phyloP scores from a whole-genome alignment of 768 basidiomycete genomes.

The Leccinum uliginosum region DNA sequence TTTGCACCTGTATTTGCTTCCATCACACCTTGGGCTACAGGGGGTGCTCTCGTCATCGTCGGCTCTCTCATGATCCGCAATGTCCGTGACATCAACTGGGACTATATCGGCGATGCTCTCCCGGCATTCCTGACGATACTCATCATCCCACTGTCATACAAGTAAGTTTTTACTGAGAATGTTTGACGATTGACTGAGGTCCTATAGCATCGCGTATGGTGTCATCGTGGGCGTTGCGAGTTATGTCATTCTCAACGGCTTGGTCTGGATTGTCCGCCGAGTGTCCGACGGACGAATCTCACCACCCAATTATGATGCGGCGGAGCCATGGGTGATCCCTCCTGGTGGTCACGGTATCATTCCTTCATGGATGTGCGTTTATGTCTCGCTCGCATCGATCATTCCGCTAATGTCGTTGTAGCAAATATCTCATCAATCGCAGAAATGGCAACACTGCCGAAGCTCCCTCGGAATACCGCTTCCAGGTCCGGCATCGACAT shows the following conservation, averaged over 20 bases:
- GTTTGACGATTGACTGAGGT: background rate
- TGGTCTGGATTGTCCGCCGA: conserved; percentile 55
- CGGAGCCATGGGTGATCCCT: conserved; percentile 70
- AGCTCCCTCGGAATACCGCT: conserved; percentile 23
- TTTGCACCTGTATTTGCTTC: conserved; percentile 87
- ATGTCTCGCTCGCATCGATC: background rate
- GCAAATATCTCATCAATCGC: conserved; percentile 25
- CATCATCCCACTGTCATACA: conserved; percentile 74
- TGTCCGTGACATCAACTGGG: conserved; percentile 85
- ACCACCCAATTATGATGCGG: conserved; percentile 58
- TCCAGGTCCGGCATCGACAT: conserved; percentile 29
- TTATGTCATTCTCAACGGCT: conserved; percentile 70
- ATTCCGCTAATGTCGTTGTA: conserved; percentile 5
- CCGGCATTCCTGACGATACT: conserved; percentile 82
- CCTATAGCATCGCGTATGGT: conserved; percentile 76
- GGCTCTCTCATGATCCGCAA: conserved; percentile 90
- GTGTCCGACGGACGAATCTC: conserved; percentile 53
- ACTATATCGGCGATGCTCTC: conserved; percentile 81
- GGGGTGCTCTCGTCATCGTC: conserved; percentile 79
- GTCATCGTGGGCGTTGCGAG: conserved; percentile 76
- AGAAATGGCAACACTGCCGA: background rate
- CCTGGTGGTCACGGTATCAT: conserved; percentile 66
- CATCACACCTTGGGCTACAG: conserved; percentile 84
- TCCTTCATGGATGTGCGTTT: conserved; percentile 63
- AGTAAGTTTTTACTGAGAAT: conserved; percentile 40